phyloP scores from a whole-genome alignment of 306 rosid species.

The Comarum palustre region DNA sequence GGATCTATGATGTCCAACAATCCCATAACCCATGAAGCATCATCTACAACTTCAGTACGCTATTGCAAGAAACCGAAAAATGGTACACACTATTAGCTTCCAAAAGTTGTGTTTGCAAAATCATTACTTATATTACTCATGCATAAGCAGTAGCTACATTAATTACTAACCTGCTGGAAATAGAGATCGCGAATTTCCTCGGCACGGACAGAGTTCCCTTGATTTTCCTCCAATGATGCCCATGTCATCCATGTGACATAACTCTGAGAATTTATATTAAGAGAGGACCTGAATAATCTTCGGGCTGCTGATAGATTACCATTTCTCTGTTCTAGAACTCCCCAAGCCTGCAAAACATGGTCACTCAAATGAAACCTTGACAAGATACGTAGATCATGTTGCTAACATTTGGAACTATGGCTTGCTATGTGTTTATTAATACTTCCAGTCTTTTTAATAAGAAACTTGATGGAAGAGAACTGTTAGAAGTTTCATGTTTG shows the following conservation, averaged over 20 bases:
- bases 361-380: not conserved
- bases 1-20: conserved; percentile 86
- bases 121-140: not conserved
- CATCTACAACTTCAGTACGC: conserved; percentile 94
- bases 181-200: conserved; percentile 89
- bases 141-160: not conserved
- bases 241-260: conserved; percentile 97
- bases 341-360: conserved; percentile 76
- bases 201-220: conserved; percentile 85
- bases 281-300: conserved; percentile 77
- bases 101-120: not conserved
- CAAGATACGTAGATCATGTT: not conserved
- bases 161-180: conserved; percentile 76
- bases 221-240: conserved; percentile 89
- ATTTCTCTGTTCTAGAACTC: conserved; percentile 84
- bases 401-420: not conserved
- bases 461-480: not conserved
- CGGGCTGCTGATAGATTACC: conserved; percentile 77
- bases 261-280: conserved; percentile 86
- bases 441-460: not conserved
- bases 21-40: conserved; percentile 95
- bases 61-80: conserved; percentile 38
- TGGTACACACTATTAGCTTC: not conserved
- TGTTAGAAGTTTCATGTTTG: not conserved
- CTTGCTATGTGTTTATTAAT: not conserved